These are phyloP conservation scores for Aspergillus flavus DNA, from an alignment of 2,329 filamentous ascomycete genomes.

Conservation along the genomic window DNA sequence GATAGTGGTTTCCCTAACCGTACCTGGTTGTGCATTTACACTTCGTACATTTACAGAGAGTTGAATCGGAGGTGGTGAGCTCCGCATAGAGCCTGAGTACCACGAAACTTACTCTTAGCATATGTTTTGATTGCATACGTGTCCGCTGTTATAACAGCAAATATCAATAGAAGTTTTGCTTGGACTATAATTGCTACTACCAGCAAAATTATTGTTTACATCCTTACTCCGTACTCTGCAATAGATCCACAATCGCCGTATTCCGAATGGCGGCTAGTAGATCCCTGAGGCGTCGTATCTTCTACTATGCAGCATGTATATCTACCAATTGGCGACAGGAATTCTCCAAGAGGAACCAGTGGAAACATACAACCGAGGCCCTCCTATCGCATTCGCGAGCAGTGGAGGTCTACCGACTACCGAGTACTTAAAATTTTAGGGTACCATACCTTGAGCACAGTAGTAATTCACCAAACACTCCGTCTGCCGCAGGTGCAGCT, in stretches of 20 bases:
- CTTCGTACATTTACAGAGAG: not conserved
- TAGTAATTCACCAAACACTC: not conserved
- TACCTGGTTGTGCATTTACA: not conserved
- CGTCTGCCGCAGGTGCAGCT: not conserved
- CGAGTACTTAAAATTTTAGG: constrained; percentile 4
- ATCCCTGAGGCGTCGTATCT: not conserved
- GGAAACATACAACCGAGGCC: not conserved
- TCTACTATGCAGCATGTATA: not conserved
- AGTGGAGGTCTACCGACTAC: constrained; percentile 3
- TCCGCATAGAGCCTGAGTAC: not conserved
- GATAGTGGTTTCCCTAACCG: not conserved
- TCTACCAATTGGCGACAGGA: not conserved
- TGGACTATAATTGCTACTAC: not conserved
- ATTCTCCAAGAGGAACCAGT: not conserved
- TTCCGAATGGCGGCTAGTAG: not conserved
- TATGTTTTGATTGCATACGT: not conserved
- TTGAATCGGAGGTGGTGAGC: not conserved
- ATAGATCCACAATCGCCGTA: not conserved
- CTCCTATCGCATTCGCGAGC: constrained; percentile 1
- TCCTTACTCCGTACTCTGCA: not conserved
- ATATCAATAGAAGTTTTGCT: not conserved
- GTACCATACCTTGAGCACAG: not conserved
- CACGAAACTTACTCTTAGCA: not conserved
- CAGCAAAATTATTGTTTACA: not conserved
- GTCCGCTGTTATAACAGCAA: not conserved